A percentile compares a stretch with the other conserved stretches of the same genome.
These are phyloP conservation scores for Penicillium sp. DNA, from an alignment of 2,329 filamentous ascomycete genomes.

Conservation along the genomic window DNA sequence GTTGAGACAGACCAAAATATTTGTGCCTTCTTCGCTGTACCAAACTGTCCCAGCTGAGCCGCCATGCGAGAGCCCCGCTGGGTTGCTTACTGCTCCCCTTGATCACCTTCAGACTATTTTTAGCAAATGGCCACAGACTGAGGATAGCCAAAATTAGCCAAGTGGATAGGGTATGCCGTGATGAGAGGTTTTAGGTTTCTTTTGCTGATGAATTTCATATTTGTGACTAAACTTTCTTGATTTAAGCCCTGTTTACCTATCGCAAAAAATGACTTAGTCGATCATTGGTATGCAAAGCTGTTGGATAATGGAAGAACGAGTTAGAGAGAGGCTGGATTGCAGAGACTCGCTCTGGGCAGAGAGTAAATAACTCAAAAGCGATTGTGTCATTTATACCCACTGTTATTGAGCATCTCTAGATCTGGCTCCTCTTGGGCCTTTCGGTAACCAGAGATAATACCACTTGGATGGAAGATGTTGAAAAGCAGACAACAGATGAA, in stretches of 20 bases:
- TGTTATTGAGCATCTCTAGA: slow-evolving; percentile 14
- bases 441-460: slow-evolving; percentile 1
- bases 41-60: slow-evolving; percentile 54
- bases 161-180: no score
- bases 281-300: no score
- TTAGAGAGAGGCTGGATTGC: no score
- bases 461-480: slow-evolving; percentile 16
- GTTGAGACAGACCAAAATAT: slow-evolving; percentile 56
- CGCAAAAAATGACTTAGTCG: no score
- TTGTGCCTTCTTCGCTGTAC: slow-evolving; percentile 56
- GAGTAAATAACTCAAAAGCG: no score
- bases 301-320: no score
- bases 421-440: slow-evolving; percentile 1
- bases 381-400: not conserved
- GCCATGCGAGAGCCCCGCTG: slow-evolving; percentile 58
- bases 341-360: no score
- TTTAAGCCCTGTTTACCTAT: no score
- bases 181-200: no score
- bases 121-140: slow-evolving; percentile 52
- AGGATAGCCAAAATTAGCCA: not conserved
- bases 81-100: slow-evolving; percentile 57
- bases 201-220: no score
- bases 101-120: slow-evolving; percentile 60
- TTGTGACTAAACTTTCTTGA: no score
- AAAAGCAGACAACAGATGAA: slow-evolving; percentile 15